phyloP scores from a whole-genome alignment of 805 yeast genomes.

The Teunomyces aglyptinius region DNA sequence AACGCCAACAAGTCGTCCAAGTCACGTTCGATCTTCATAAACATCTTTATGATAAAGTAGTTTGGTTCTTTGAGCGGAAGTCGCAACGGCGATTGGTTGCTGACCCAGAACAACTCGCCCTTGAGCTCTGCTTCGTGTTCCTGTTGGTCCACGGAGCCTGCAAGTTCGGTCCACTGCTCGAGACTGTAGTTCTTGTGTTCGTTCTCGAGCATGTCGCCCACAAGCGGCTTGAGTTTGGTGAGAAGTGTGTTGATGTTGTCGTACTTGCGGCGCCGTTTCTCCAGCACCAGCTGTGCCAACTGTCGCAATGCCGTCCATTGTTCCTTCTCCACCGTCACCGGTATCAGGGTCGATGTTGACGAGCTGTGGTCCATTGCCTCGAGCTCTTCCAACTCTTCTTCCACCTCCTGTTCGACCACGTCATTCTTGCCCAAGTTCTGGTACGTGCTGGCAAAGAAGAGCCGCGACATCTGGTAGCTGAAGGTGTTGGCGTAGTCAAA shows the following conservation, averaged over 20 bases:
- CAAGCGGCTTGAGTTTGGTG: constrained; percentile 26
- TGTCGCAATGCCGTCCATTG: constrained; percentile 2
- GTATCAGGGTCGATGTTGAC: background rate
- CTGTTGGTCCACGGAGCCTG: constrained; percentile 10
- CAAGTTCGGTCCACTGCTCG: constrained; percentile 51
- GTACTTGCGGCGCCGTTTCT: constrained; percentile 13
- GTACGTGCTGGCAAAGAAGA: constrained; percentile 3
- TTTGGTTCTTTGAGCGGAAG: constrained; percentile 69
- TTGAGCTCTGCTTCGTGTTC: background rate
- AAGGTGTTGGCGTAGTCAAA: constrained; percentile 27
- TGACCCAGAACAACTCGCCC: constrained; percentile 56
- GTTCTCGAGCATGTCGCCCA: constrained; percentile 35
- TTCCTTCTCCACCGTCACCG: constrained; percentile 1
- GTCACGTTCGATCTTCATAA: constrained; percentile 15
- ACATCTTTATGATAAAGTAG: constrained; percentile 46
- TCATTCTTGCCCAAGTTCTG: constrained; percentile 6
- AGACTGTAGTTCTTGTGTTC: constrained; percentile 45
- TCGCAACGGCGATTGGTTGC: constrained; percentile 64
- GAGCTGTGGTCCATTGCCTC: constrained; percentile 1
- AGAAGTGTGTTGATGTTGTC: constrained; percentile 27
- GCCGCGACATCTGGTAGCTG: constrained; percentile 10
- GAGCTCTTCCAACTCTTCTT: constrained; percentile 11
- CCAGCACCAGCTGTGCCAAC: constrained; percentile 7
- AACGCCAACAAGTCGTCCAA: constrained; percentile 6
- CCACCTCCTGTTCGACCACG: constrained; percentile 4